These are phyloP conservation scores for Microdochium nivale DNA, from an alignment of 2,329 filamentous ascomycete species.

Conservation along the genomic window DNA sequence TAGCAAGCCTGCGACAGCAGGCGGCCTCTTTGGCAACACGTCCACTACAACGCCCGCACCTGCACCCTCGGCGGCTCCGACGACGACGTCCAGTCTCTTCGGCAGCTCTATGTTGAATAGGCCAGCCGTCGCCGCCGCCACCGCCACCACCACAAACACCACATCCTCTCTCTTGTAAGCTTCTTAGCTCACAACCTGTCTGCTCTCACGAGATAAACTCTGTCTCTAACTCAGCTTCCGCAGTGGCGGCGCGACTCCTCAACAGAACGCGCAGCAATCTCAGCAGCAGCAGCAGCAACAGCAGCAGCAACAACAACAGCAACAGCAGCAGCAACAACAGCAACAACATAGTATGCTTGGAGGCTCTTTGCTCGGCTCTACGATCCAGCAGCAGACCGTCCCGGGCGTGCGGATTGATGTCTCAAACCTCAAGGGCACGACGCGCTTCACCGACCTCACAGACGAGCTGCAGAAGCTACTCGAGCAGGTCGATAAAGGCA, in stretches of 20 bases:
- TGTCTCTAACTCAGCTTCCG: constrained; percentile 3
- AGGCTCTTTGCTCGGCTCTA: constrained; percentile 33
- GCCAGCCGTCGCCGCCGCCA: too few relatives aligned
- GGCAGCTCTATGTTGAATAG: background rate
- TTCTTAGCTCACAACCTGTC: background rate
- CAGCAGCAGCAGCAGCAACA: constrained; percentile 13
- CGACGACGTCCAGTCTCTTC: constrained; percentile 1
- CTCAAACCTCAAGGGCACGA: constrained; percentile 73
- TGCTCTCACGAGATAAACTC: background rate
- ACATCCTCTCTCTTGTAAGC: constrained; percentile 22
- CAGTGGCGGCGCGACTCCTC: constrained; percentile 11
- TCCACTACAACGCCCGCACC: constrained; percentile 6
- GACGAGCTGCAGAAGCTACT: constrained; percentile 75
- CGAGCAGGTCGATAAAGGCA: constrained; percentile 67
- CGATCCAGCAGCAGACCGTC: constrained; percentile 42
- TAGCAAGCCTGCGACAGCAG: constrained; percentile 6
- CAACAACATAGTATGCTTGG: constrained; percentile 9
- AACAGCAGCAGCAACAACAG: constrained; percentile 9
- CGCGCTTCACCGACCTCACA: constrained; percentile 83
- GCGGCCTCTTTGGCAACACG: constrained; percentile 15
- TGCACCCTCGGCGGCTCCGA: background rate
- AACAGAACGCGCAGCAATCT: constrained; percentile 8
- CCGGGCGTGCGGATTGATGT: constrained; percentile 73
- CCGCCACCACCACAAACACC: background rate
- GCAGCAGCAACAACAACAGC: constrained; percentile 6